phyloP scores from a whole-genome alignment of 345 rosid species.

The Salix arbutifolia region DNA sequence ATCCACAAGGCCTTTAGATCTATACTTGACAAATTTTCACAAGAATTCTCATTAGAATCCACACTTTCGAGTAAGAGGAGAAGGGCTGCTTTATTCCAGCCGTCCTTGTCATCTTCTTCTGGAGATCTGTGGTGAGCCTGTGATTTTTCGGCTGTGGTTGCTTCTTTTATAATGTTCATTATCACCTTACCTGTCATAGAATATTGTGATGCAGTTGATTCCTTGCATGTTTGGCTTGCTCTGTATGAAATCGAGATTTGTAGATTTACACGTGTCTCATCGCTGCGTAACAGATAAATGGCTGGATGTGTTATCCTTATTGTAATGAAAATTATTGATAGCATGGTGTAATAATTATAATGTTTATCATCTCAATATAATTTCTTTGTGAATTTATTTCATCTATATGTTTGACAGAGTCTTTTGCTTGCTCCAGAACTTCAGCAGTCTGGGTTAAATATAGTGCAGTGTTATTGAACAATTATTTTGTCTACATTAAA shows the following conservation, averaged over 20 bases:
- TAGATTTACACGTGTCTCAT: background rate
- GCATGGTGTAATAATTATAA: background rate
- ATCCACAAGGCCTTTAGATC: constrained; percentile 35
- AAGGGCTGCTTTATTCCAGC: constrained; percentile 38
- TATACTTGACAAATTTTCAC: constrained; percentile 41
- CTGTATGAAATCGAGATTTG: background rate
- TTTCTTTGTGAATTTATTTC: background rate
- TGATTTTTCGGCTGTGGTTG: background rate
- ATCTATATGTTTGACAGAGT: background rate
- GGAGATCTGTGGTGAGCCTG: constrained; percentile 24
- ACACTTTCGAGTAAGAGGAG: constrained; percentile 40
- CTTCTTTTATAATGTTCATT: background rate
- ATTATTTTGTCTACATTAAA: background rate
- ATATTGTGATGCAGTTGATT: constrained; percentile 4
- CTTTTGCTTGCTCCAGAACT: background rate
- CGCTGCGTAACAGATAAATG: background rate
- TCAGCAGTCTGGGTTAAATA: background rate
- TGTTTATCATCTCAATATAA: background rate
- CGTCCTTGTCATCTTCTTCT: constrained; percentile 44
- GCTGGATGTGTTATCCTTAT: background rate
- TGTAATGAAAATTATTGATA: background rate
- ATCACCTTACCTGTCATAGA: background rate
- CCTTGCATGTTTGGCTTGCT: constrained; percentile 7
- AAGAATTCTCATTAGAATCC: constrained; percentile 38
- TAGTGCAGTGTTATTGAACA: background rate